Conservation (phyloP, 495 filamentous ascomycete genomes). For the Mycothermus thermophilus region DNA sequence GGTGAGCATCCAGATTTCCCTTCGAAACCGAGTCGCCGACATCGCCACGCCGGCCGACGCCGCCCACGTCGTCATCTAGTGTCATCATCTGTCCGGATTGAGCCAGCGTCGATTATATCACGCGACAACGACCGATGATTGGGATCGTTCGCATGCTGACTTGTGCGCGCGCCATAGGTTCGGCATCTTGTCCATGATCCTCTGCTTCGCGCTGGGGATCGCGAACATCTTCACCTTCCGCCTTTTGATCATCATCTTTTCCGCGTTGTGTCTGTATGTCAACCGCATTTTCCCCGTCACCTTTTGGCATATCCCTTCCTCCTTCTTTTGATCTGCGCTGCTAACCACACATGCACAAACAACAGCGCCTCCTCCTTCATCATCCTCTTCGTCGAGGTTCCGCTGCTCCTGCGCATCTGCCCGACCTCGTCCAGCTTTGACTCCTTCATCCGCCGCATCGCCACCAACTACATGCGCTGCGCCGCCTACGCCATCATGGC, state of each 20-base stretch:
- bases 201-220: constrained; percentile 91
- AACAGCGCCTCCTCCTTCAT: constrained; percentile 62
- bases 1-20: constrained; percentile 46
- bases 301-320: not conserved
- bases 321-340: constrained; percentile 36
- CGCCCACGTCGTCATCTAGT: no score
- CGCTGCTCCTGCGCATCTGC: constrained; percentile 92
- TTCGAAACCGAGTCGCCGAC: no score
- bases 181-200: constrained; percentile 82
- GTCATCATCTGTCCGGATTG: no score
- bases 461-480: constrained; percentile 95
- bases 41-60: no score
- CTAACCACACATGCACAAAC: constrained; percentile 23
- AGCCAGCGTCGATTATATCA: no score
- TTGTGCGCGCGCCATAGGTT: constrained; percentile 58
- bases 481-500: constrained; percentile 74
- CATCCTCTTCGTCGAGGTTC: constrained; percentile 93
- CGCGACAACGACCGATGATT: no score
- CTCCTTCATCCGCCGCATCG: constrained; percentile 76
- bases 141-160: no score
- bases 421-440: constrained; percentile 87
- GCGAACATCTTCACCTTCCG: constrained; percentile 67
- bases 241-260: constrained; percentile 61
- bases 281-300: not conserved
- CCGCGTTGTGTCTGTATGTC: constrained; percentile 71